Percentiles rank a stretch among this genome's conserved stretches.
Evolutionary conservation across 805 yeast genomes (phyloP).

Genomic region (Myxozyma monticola): DNA sequence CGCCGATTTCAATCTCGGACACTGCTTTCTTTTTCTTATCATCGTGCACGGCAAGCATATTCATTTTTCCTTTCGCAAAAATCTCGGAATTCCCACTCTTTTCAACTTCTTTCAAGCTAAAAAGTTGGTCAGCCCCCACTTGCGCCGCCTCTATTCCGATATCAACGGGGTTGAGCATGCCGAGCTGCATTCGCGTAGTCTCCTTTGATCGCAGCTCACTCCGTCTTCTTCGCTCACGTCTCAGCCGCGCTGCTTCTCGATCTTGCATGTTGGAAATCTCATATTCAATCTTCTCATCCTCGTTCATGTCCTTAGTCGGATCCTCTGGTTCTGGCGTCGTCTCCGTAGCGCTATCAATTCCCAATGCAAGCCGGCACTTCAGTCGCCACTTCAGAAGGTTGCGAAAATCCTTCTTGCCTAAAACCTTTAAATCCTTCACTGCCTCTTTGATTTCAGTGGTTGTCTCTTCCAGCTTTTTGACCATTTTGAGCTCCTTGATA

Average conservation of each 20-base stretch:
- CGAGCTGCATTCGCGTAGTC: constrained; percentile 88
- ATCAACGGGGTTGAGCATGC: constrained; percentile 89
- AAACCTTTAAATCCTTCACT: constrained; percentile 85
- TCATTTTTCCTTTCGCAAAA: constrained; percentile 34
- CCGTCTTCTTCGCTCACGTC: constrained; percentile 77
- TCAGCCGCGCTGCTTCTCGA: constrained; percentile 64
- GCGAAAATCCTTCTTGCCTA: constrained; percentile 93
- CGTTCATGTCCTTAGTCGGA: constrained; percentile 39
- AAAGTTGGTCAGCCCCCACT: constrained; percentile 73
- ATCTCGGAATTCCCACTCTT: constrained; percentile 64
- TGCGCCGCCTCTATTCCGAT: constrained; percentile 91
- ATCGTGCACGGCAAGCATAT: constrained; percentile 44
- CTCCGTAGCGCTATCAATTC: constrained; percentile 50
- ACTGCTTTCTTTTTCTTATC: constrained; percentile 33
- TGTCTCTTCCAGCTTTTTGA: constrained; percentile 72
- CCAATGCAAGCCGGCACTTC: constrained; percentile 75
- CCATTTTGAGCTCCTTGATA: constrained; percentile 39
- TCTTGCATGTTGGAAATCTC: constrained; percentile 76
- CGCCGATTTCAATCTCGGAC: constrained; percentile 25
- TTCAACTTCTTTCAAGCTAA: constrained; percentile 81
- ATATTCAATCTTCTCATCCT: constrained; percentile 84
- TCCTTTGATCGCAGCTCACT: constrained; percentile 88
- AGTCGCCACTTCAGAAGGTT: constrained; percentile 83
- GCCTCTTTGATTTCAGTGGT: constrained; percentile 78
- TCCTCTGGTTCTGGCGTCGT: constrained; percentile 61